A percentile compares a stretch with the other conserved stretches of the same genome.
Evolutionary conservation across 1,284 basidiomycete species (phyloP).

Genomic region (Coniferiporia weirii): DNA sequence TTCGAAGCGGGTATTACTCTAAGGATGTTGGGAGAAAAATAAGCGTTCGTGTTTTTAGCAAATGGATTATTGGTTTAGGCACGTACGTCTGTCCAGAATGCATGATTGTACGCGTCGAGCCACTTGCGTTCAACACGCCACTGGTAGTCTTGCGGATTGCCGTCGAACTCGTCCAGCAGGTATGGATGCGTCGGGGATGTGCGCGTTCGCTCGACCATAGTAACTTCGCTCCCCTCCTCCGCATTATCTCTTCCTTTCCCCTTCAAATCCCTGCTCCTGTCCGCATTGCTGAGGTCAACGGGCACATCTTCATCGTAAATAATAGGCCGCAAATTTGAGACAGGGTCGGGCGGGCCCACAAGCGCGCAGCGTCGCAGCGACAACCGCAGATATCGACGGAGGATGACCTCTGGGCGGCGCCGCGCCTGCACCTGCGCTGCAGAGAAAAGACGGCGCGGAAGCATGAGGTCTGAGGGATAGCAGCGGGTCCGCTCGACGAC

Average conservation of each 20-base stretch:
- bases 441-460: not conserved
- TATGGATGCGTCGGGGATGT: constrained; percentile 50
- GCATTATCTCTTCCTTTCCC: not conserved
- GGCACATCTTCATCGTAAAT: constrained; percentile 56
- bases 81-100: constrained; percentile 73
- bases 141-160: constrained; percentile 48
- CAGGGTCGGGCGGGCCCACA: constrained; percentile 66
- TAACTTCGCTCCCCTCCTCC: constrained; percentile 18
- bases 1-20: constrained; percentile 74
- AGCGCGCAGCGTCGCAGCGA: constrained; percentile 26
- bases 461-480: not conserved
- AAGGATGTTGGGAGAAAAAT: not conserved
- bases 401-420: not conserved
- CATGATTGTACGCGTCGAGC: constrained; percentile 64
- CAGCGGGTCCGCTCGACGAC: not conserved
- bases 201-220: constrained; percentile 3
- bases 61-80: not conserved
- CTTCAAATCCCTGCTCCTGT: not conserved
- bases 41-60: not conserved
- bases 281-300: constrained; percentile 24
- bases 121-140: constrained; percentile 64
- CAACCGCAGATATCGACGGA: constrained; percentile 1
- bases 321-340: constrained; percentile 73
- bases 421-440: not conserved
- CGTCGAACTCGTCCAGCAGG: constrained; percentile 62